Conservation (phyloP, 2,329 filamentous ascomycete genomes). For the Chaetomium sp. region DNA sequence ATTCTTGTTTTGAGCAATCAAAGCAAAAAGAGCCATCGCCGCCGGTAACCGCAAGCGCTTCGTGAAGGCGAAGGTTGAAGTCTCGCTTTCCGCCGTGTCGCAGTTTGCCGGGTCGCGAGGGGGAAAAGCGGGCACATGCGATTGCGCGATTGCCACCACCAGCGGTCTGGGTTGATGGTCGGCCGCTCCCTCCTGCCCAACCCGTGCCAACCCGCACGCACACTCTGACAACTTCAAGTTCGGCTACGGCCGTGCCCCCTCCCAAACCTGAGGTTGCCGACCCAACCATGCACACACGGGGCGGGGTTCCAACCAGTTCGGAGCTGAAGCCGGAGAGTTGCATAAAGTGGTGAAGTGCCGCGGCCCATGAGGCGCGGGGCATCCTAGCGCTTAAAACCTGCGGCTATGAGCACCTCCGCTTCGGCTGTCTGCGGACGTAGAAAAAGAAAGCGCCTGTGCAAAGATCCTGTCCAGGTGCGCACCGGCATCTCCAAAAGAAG, state of each 20-base stretch:
- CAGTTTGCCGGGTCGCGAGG: neutral
- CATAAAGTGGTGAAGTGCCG: constrained; percentile 29
- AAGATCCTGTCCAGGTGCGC: neutral
- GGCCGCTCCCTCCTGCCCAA: constrained; percentile 3
- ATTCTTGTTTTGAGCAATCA: constrained; percentile 2
- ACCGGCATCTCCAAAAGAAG: neutral
- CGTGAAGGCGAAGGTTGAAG: neutral
- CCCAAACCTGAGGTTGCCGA: neutral
- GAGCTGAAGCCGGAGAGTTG: constrained; percentile 23
- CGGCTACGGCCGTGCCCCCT: constrained; percentile 6
- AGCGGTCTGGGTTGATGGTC: constrained; percentile 3
- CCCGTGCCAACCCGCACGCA: neutral
- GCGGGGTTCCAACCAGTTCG: constrained; percentile 12
- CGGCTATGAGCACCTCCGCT: constrained; percentile 11
- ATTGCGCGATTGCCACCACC: constrained; percentile 6
- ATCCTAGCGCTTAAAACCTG: constrained; percentile 20
- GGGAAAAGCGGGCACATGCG: neutral
- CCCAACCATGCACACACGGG: constrained; percentile 8
- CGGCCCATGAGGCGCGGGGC: constrained; percentile 17
- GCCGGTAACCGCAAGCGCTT: neutral
- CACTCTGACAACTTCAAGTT: neutral
- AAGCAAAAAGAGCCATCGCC: neutral
- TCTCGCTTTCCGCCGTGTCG: neutral
- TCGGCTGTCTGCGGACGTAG: neutral
- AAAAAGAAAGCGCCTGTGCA: constrained; percentile 2